Conservation (phyloP, 768 basidiomycete species). For the Suillus subluteus region DNA sequence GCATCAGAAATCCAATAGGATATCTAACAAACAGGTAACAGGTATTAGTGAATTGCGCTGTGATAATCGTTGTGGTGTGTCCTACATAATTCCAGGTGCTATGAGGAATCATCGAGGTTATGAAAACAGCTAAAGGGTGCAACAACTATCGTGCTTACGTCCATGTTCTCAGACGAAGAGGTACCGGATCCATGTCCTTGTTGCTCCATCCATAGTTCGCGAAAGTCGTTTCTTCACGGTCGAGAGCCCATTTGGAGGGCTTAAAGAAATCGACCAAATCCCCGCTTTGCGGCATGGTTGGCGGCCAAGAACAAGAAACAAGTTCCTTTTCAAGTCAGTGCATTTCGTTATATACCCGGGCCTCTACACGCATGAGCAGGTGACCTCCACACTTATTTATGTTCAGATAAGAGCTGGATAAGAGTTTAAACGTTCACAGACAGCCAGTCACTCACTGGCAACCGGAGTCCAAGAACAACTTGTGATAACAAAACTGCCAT, state of each 20-base stretch:
- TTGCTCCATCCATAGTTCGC: slow-evolving; percentile 65
- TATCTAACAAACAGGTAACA: slow-evolving; percentile 18
- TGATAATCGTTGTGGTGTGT: slow-evolving; percentile 47
- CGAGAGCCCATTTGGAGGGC: slow-evolving; percentile 51
- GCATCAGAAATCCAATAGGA: slow-evolving; percentile 34
- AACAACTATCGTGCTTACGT: slow-evolving; percentile 27
- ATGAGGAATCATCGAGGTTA: slow-evolving; percentile 3
- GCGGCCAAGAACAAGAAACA: not conserved
- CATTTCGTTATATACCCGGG: not conserved
- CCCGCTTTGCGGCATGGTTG: not conserved
- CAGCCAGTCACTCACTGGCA: not conserved
- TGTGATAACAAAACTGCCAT: not conserved
- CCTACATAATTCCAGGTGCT: slow-evolving; percentile 64
- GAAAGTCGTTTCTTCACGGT: slow-evolving; percentile 55
- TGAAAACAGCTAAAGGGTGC: not conserved
- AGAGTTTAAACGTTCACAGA: not conserved
- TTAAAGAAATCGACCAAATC: slow-evolving; percentile 30
- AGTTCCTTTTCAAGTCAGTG: not conserved
- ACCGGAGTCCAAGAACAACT: not conserved
- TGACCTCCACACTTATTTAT: slow-evolving; percentile 8
- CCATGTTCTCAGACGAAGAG: slow-evolving; percentile 66
- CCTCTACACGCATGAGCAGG: not conserved
- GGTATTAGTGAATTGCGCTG: slow-evolving; percentile 24
- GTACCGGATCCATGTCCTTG: slow-evolving; percentile 79
- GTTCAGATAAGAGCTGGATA: slow-evolving; percentile 9